These are phyloP conservation scores for Nissolia schottii DNA, from an alignment of 306 rosid species.

Conservation along the genomic window DNA sequence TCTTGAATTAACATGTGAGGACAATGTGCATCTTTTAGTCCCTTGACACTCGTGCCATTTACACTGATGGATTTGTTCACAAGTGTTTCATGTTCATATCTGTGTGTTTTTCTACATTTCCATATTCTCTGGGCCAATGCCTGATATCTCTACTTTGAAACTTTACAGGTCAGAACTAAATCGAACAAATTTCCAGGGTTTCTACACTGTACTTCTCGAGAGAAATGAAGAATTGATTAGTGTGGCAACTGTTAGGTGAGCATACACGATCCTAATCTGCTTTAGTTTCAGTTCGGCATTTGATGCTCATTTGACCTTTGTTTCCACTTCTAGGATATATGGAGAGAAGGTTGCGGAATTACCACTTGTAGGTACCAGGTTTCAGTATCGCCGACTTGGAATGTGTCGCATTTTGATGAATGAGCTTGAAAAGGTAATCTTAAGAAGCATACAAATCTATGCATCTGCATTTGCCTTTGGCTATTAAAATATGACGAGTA, in stretches of 20 bases:
- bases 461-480: background rate
- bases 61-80: background rate
- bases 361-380: conserved; percentile 74
- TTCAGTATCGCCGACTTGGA: conserved; percentile 71
- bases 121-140: background rate
- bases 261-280: conserved; percentile 17
- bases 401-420: conserved; percentile 80
- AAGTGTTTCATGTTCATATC: background rate
- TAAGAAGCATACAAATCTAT: background rate
- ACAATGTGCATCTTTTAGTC: background rate
- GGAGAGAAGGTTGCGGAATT: conserved; percentile 80
- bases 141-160: conserved; percentile 23
- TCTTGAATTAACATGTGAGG: background rate
- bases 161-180: conserved; percentile 64
- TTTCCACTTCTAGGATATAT: conserved; percentile 50
- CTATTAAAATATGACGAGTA: background rate
- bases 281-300: background rate
- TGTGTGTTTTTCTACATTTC: background rate
- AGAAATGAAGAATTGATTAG: conserved; percentile 71
- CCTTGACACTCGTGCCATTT: background rate
- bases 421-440: conserved; percentile 78
- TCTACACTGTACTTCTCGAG: conserved; percentile 68
- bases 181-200: conserved; percentile 65
- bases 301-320: conserved; percentile 10
- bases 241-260: conserved; percentile 80